Evolutionary conservation across 1,139 yeast genomes (phyloP), one percentile per base, ranked within the genome.

Genomic region (Debaryomycetaceae sp.): DNA sequence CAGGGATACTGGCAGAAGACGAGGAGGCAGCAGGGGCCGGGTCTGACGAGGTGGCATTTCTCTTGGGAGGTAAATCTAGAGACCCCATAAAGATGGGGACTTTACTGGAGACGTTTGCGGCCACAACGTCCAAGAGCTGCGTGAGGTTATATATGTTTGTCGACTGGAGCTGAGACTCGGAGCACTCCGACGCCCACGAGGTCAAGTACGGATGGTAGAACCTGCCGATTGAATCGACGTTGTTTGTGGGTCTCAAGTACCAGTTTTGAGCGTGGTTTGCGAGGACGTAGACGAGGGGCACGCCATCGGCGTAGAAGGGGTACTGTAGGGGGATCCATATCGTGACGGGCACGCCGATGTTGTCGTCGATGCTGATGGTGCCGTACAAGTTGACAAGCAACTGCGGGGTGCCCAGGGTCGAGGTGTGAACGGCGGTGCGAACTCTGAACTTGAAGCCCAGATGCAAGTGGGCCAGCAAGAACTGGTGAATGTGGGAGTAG

Each of bases 241-340:
- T 62, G 39, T 76, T 79, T 15, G 80, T 78, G 0, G 86, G 80
- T 26, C 58, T 64, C 30, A 76, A 40, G 34, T 25, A 48, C 31
- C 53, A 31, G 49, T 53, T 68, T 53, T 60, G 37, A 15, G 44
- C 30, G 25, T 58, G 60, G 25, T 62, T 61, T 1, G 80, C 75
- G 16, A 65, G 59, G 5, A 85, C 70, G 45, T 62, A 79, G 1
- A 73, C 67, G 15, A 73, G 44, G 0, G 96, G 96, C 2, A 76
- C 65, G 3, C 44, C 43, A n/a, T 29, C 36, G 13, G 43, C 46
- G 7, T 42, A 47, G 16, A 43, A 45, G 0, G 95, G 95, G 43
- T 82, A 83, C 16, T 63, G 58, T 23, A 65, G 63, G 0, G 95
- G 94, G 2, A 87, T 46, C 94, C 95, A 86, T 3, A 86, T 53